Evolutionary conservation across 1,284 basidiomycete species (phyloP).

Genomic region (Cystobasidiaceae sp.): DNA sequence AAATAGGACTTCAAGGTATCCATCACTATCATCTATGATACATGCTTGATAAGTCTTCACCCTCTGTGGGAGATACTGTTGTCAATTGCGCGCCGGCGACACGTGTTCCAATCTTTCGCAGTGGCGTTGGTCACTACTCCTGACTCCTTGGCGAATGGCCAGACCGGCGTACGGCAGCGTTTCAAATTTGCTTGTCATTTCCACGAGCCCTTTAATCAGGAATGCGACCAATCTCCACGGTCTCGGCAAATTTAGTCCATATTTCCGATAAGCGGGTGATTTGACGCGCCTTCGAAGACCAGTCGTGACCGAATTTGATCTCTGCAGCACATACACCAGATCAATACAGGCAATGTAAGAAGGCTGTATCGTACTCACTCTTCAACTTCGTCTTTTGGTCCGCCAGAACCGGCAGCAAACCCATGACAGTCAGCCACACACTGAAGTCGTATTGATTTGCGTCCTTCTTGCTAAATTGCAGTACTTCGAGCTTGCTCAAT

Average conservation of each 20-base stretch:
- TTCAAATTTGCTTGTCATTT: too few species aligned
- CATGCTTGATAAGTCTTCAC: too few species aligned
- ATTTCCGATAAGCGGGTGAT: not conserved
- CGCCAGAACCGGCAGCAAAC: slow-evolving; percentile 3
- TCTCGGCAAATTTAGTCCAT: not conserved
- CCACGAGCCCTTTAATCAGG: too few species aligned
- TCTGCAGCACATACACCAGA: not conserved
- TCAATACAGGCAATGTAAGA: too few species aligned
- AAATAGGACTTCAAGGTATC: too few species aligned
- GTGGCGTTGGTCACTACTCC: too few species aligned
- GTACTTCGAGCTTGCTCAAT: slow-evolving; percentile 11
- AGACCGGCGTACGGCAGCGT: too few species aligned
- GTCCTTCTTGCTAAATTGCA: slow-evolving; percentile 23
- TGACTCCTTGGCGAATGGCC: too few species aligned
- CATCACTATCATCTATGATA: too few species aligned
- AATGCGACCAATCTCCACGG: slow-evolving; percentile 12
- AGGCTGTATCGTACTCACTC: slow-evolving; percentile 12
- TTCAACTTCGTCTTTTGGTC: slow-evolving; percentile 30
- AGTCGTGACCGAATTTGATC: slow-evolving; percentile 29
- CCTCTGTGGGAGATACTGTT: too few species aligned
- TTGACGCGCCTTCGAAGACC: not conserved
- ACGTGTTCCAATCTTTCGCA: too few species aligned
- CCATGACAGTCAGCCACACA: slow-evolving; percentile 9
- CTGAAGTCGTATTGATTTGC: slow-evolving; percentile 5
- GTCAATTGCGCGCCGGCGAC: too few species aligned